Percentiles rank a stretch among this genome's conserved stretches.
These are phyloP conservation scores for Leptodermis oblonga DNA, from an alignment of 257 asterid genomes.

Conservation along the genomic window DNA sequence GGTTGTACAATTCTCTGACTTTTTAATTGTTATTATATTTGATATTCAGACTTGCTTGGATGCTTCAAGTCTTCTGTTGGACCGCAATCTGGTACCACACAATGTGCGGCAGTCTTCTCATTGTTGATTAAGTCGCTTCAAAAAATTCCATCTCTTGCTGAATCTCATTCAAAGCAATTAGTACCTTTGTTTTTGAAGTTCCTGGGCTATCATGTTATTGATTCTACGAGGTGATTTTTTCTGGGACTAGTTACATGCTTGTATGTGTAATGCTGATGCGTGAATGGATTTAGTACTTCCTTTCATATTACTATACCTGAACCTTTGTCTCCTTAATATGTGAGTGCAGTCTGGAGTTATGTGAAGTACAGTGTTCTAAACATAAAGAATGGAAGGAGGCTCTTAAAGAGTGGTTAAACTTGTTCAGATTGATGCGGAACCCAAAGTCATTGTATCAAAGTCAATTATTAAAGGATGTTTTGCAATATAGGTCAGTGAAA, in stretches of 20 bases:
- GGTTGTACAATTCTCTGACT: neutral
- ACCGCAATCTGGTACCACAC: conserved; percentile 50
- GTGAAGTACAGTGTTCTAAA: conserved; percentile 31
- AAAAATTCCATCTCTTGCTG: conserved; percentile 59
- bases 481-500: conserved; percentile 63
- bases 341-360: conserved; percentile 48
- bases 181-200: conserved; percentile 77
- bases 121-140: conserved; percentile 66
- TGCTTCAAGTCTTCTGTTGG: conserved; percentile 41
- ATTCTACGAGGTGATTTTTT: conserved; percentile 45
- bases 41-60: conserved; percentile 59
- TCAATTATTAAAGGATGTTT: conserved; percentile 56
- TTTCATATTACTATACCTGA: neutral
- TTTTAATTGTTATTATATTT: neutral
- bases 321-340: conserved; percentile 10
- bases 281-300: neutral
- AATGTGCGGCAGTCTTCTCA: conserved; percentile 45
- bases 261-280: no score
- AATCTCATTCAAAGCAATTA: conserved; percentile 62
- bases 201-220: conserved; percentile 58
- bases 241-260: neutral
- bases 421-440: conserved; percentile 59
- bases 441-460: conserved; percentile 59
- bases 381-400: conserved; percentile 71
- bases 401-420: conserved; percentile 79